Conservation (phyloP, 2,329 filamentous ascomycete species). For the Neopestalotiopsis sp. region DNA sequence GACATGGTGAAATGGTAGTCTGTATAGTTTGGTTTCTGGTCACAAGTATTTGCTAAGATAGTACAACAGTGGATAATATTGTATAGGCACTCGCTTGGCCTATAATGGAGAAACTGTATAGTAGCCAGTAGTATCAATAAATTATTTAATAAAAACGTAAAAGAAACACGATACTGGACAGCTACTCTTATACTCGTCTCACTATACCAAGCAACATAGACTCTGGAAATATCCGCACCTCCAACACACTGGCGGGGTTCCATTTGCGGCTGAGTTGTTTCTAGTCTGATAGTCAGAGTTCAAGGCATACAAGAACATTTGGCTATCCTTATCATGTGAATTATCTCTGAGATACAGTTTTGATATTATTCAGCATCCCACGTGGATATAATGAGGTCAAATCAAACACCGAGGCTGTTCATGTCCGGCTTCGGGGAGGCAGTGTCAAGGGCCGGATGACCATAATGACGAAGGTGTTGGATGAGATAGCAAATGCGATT, state of each 20-base stretch:
- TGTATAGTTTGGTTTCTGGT: background rate
- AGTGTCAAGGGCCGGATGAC: background rate
- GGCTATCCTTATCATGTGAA: constrained; percentile 6
- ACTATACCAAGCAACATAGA: background rate
- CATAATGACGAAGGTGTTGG: background rate
- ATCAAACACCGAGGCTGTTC: constrained; percentile 3
- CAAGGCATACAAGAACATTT: background rate
- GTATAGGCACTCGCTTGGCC: background rate
- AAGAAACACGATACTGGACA: background rate
- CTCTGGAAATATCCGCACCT: background rate
- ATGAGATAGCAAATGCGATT: background rate
- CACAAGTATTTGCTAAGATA: background rate
- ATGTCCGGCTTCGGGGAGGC: constrained; percentile 11
- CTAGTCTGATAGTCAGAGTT: background rate
- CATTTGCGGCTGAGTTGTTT: constrained; percentile 3
- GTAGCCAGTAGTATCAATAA: background rate
- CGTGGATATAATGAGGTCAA: constrained; percentile 3
- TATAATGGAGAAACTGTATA: background rate
- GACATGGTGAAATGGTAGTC: background rate
- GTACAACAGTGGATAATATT: background rate
- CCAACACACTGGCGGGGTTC: background rate
- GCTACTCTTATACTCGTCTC: background rate
- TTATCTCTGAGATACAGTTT: background rate
- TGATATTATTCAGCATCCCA: background rate
- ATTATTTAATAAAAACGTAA: background rate